phyloP scores from a whole-genome alignment of 2,329 filamentous ascomycete species.

The Xylariaceae sp. region DNA sequence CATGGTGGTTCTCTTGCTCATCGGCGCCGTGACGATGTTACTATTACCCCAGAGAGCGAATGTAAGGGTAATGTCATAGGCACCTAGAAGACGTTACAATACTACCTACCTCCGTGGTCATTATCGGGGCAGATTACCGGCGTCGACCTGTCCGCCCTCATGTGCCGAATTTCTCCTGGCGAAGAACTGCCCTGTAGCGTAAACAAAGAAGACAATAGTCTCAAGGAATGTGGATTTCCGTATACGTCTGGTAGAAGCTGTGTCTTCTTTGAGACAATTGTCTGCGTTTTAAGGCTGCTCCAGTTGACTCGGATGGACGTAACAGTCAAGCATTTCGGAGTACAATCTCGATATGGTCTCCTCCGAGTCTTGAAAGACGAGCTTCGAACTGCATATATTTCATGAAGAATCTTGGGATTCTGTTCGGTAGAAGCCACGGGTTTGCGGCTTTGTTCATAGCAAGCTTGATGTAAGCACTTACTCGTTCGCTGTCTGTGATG shows the following conservation, averaged over 20 bases:
- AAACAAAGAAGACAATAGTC: not conserved
- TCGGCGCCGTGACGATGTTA: not conserved
- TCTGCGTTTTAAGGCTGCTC: not conserved
- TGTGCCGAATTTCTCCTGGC: not conserved
- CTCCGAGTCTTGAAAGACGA: no score
- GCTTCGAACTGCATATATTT: no score
- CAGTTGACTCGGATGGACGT: not conserved
- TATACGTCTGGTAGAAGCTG: not conserved
- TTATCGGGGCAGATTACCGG: not conserved
- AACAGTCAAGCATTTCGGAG: no score
- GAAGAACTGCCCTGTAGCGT: not conserved
- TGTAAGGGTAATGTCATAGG: no score
- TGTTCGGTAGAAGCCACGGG: no score
- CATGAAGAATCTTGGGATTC: no score
- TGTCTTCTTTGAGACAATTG: not conserved
- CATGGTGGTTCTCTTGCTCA: not conserved
- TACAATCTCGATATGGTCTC: no score
- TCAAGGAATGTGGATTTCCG: not conserved
- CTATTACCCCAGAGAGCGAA: not conserved
- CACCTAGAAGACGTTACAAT: no score
- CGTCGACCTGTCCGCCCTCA: not conserved
- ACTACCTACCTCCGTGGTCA: no score
- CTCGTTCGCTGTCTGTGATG: not conserved
- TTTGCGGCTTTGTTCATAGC: not conserved
- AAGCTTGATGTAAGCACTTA: not conserved